Percentiles rank a stretch among this genome's conserved stretches.
phyloP scores from a whole-genome alignment of 164 flowering plant genomes.

The Platanus orientalis region DNA sequence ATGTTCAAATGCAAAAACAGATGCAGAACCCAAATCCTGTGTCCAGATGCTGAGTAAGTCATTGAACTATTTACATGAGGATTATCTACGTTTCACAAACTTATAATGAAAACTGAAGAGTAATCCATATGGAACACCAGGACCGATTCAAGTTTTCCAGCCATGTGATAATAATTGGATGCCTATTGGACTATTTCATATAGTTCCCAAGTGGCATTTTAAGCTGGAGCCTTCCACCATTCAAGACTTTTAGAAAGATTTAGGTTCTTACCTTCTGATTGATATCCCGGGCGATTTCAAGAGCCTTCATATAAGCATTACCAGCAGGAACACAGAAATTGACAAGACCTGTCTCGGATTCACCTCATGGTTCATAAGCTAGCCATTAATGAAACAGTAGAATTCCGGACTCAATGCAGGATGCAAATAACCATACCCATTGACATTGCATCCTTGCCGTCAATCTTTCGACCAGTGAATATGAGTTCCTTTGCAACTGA shows the following conservation, averaged over 20 bases:
- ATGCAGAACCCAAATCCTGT: too few species aligned
- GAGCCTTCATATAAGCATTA: slow-evolving; percentile 72
- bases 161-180: too few species aligned
- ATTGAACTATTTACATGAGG: too few species aligned
- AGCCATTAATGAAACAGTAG: neutral
- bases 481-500: slow-evolving; percentile 82
- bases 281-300: slow-evolving; percentile 78
- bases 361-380: slow-evolving; percentile 1
- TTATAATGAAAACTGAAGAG: neutral
- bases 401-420: neutral
- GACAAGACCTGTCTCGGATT: slow-evolving; percentile 60
- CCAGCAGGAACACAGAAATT: slow-evolving; percentile 77
- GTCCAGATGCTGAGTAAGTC: too few species aligned
- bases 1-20: too few species aligned
- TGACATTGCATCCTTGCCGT: slow-evolving; percentile 59
- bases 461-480: slow-evolving; percentile 74
- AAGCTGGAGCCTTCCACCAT: neutral
- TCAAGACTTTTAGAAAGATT: neutral
- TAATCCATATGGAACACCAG: neutral
- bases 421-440: slow-evolving; percentile 40
- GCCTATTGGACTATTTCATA: too few species aligned
- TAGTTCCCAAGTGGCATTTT: too few species aligned
- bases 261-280: slow-evolving; percentile 74
- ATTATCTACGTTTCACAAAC: neutral
- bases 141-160: neutral